A percentile compares a stretch with the other conserved stretches of the same genome.
Evolutionary conservation across 352 stramenopile genomes (phyloP).

Genomic region (Pythium coloratum): DNA sequence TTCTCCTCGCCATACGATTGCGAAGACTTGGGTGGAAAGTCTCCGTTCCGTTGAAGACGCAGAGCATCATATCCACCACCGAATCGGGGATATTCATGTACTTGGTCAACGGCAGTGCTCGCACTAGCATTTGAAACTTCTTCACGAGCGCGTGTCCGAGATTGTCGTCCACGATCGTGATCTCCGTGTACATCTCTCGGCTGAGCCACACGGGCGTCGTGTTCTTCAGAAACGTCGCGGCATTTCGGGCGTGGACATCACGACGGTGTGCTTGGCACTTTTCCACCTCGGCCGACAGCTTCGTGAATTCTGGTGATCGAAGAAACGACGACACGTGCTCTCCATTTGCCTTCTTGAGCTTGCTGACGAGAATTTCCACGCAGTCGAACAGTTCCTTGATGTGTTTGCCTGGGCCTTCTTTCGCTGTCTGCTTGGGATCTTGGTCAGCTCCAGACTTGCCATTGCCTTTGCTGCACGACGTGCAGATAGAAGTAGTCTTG

Average conservation of each 20-base stretch:
- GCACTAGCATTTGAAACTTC: neutral
- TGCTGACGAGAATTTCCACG: neutral
- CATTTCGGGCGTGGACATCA: neutral
- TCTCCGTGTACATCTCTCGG: constrained; percentile 5
- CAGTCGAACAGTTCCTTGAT: neutral
- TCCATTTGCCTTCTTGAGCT: neutral
- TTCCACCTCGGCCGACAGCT: neutral
- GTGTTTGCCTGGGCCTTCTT: neutral
- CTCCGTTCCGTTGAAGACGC: neutral
- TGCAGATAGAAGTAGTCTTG: neutral
- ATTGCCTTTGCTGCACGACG: neutral
- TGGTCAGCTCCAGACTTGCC: neutral
- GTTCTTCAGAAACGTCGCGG: constrained; percentile 5
- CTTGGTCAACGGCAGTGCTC: neutral
- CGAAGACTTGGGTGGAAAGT: neutral
- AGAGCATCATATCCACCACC: neutral
- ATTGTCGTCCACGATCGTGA: neutral
- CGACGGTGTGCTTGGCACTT: neutral
- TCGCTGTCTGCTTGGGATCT: neutral
- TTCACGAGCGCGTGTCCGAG: neutral
- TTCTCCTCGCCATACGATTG: neutral
- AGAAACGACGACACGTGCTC: neutral
- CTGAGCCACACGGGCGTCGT: constrained; percentile 1
- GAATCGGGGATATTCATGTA: neutral
- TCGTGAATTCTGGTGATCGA: neutral